Conservation (phyloP, 495 filamentous ascomycete species). For the Schizothecium vesticola region DNA sequence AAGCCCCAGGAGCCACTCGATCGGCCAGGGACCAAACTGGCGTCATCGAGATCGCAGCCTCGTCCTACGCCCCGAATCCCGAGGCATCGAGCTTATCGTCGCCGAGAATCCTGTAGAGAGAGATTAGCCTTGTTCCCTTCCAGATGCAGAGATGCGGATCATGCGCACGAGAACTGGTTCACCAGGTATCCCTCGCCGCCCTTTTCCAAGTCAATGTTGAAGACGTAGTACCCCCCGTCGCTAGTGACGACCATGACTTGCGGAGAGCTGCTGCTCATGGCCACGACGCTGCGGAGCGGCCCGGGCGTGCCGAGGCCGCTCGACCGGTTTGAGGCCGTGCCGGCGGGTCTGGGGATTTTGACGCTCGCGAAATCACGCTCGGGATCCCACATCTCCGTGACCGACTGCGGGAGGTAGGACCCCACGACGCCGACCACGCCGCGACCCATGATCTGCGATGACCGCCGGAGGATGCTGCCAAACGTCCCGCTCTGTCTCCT, state of each 20-base stretch:
- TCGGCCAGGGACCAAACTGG: no score
- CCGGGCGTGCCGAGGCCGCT: constrained; percentile 23
- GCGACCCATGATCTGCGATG: constrained; percentile 90
- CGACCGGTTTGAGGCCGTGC: constrained; percentile 29
- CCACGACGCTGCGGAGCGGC: constrained; percentile 74
- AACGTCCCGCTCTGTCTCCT: constrained; percentile 60
- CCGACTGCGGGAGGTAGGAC: constrained; percentile 82
- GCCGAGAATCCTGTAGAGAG: constrained; percentile 38
- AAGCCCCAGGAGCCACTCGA: no score
- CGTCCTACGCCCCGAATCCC: constrained; percentile 32
- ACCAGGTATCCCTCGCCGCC: constrained; percentile 90
- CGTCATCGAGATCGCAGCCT: no score
- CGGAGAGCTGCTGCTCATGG: constrained; percentile 86
- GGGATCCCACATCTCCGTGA: constrained; percentile 97
- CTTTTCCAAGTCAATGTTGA: constrained; percentile 88
- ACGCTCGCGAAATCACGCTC: constrained; percentile 93
- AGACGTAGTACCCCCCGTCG: constrained; percentile 91
- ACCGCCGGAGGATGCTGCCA: constrained; percentile 88
- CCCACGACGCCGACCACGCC: constrained; percentile 82
- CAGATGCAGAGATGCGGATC: background rate
- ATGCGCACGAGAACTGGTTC: constrained; percentile 79
- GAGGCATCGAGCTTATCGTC: constrained; percentile 48
- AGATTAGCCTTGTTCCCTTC: constrained; percentile 6
- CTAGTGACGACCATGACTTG: constrained; percentile 98
- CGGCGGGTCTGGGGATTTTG: constrained; percentile 69